Percentiles rank a stretch among this genome's conserved stretches.
These are phyloP conservation scores for Emergomyces orientalis DNA, from an alignment of 2,329 filamentous ascomycete species.

Conservation along the genomic window DNA sequence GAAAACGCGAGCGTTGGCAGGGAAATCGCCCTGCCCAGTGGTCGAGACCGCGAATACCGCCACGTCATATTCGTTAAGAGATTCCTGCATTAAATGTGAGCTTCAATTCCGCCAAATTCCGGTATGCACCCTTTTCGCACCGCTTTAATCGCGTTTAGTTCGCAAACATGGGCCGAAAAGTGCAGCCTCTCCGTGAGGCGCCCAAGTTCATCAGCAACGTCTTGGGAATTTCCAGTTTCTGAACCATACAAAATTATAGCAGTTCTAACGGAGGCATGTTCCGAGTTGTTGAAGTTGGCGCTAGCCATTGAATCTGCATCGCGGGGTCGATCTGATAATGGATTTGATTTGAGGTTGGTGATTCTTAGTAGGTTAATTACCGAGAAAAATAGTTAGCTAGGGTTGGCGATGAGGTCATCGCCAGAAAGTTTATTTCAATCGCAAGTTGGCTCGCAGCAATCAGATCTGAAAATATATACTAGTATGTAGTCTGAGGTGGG, in stretches of 20 bases:
- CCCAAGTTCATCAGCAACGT: constrained; percentile 78
- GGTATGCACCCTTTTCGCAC: constrained; percentile 43
- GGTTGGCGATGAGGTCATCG: neutral
- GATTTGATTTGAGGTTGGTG: neutral
- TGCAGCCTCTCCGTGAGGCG: constrained; percentile 64
- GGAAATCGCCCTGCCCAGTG: constrained; percentile 89
- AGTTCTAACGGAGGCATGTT: constrained; percentile 12
- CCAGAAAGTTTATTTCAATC: neutral
- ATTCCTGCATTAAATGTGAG: constrained; percentile 20
- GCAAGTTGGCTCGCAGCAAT: no score
- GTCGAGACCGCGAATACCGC: constrained; percentile 75
- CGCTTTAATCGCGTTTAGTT: constrained; percentile 66
- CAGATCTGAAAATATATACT: no score
- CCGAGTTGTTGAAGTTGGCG: constrained; percentile 6
- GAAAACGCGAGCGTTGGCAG: constrained; percentile 68
- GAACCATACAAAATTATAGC: constrained; percentile 81
- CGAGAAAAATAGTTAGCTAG: neutral
- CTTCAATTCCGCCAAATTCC: neutral
- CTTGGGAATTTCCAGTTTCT: constrained; percentile 89
- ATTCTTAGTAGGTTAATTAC: neutral
- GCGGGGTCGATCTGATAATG: neutral
- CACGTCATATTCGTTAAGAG: constrained; percentile 28
- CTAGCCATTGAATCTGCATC: constrained; percentile 7
- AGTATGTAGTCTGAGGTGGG: constrained; percentile 31
- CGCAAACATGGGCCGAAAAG: constrained; percentile 65